phyloP scores from a whole-genome alignment of 1,284 basidiomycete genomes.

The Testicularia cyperi region DNA sequence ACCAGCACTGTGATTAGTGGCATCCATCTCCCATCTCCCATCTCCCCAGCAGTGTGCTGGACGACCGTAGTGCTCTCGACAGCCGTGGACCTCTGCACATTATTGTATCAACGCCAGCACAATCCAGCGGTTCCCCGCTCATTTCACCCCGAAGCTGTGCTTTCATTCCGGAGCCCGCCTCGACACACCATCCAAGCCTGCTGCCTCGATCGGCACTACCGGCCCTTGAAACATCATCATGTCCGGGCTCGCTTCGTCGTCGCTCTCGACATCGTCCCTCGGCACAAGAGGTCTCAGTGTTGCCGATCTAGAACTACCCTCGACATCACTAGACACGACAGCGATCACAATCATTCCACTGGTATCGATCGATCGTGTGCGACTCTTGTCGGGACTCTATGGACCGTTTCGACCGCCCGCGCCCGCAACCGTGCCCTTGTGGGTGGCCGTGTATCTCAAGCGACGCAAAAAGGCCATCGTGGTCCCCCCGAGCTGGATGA shows the following conservation, averaged over 20 bases:
- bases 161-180: no score
- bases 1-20: no score
- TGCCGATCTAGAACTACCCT: constrained; percentile 36
- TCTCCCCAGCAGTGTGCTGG: no score
- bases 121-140: no score
- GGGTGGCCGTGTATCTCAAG: constrained; percentile 92
- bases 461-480: constrained; percentile 90
- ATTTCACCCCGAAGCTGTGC: no score
- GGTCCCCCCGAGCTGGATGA: constrained; percentile 83
- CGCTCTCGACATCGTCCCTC: constrained; percentile 11
- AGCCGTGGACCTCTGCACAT: no score
- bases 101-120: no score
- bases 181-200: background rate
- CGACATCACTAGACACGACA: constrained; percentile 34
- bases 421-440: constrained; percentile 80
- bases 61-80: no score
- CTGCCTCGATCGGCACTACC: background rate
- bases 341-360: constrained; percentile 49
- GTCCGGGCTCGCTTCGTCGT: constrained; percentile 5
- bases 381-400: constrained; percentile 64
- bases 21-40: no score
- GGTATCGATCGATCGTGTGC: constrained; percentile 49
- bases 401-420: constrained; percentile 88
- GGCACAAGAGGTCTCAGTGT: constrained; percentile 4
- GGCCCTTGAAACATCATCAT: no score